phyloP scores from a whole-genome alignment of 192 early-diverging fungal species.

The Chytriomyces confervae region DNA sequence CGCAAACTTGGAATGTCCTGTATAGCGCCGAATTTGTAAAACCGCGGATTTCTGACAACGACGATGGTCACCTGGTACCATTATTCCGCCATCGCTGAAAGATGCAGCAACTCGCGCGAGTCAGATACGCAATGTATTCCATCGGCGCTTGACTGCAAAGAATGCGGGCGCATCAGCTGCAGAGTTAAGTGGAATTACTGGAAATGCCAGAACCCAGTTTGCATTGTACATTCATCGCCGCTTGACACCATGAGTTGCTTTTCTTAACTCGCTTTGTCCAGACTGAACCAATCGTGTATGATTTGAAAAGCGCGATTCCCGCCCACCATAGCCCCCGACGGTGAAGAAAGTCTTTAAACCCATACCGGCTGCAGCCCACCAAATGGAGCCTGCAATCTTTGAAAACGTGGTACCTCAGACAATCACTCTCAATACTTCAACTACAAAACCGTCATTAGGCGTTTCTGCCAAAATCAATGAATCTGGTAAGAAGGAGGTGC shows the following conservation, averaged over 20 bases:
- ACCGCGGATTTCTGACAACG: neutral
- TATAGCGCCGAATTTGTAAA: conserved; percentile 20
- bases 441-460: neutral
- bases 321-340: too few relatives aligned
- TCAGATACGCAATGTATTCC: neutral
- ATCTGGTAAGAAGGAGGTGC: neutral
- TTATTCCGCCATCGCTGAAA: neutral
- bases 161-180: conserved; percentile 26
- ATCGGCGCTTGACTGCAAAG: conserved; percentile 14
- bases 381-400: neutral
- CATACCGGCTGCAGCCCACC: too few relatives aligned
- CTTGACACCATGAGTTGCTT: too few relatives aligned
- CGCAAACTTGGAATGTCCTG: neutral
- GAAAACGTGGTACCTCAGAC: neutral
- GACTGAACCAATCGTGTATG: neutral
- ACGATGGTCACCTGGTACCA: neutral
- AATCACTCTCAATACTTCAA: neutral
- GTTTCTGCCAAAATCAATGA: neutral
- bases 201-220: neutral
- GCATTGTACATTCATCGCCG: neutral
- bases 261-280: neutral
- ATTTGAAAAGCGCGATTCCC: too few relatives aligned
- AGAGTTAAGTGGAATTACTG: conserved; percentile 17
- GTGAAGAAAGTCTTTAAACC: too few relatives aligned
- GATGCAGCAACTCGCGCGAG: neutral